Conservation (phyloP, 768 basidiomycete species). For the Hydnum rufescens region DNA sequence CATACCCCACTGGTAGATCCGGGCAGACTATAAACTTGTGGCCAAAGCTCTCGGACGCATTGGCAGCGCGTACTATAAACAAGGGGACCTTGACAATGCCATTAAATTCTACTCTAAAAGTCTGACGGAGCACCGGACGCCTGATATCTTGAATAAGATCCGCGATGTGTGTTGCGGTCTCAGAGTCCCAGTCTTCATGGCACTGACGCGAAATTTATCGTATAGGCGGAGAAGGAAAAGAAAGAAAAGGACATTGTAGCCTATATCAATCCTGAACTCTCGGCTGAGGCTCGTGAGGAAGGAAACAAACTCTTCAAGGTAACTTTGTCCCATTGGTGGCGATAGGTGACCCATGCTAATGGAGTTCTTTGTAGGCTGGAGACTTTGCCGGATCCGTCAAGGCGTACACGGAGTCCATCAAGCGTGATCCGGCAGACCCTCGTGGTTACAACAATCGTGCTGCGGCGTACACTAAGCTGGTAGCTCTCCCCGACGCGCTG, state of each 20-base stretch:
- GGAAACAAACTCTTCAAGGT: slow-evolving; percentile 83
- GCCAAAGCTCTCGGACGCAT: slow-evolving; percentile 88
- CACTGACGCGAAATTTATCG: not conserved
- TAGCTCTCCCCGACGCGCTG: slow-evolving; percentile 82
- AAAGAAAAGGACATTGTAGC: slow-evolving; percentile 58
- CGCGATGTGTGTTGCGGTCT: slow-evolving; percentile 25
- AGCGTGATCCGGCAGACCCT: slow-evolving; percentile 78
- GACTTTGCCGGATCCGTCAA: slow-evolving; percentile 86
- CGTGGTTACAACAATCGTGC: slow-evolving; percentile 95
- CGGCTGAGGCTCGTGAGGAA: slow-evolving; percentile 70
- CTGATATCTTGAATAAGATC: slow-evolving; percentile 78
- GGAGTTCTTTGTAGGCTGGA: slow-evolving; percentile 24
- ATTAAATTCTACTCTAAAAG: slow-evolving; percentile 90
- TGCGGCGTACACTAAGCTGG: slow-evolving; percentile 91
- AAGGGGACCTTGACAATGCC: slow-evolving; percentile 52
- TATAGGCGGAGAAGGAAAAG: slow-evolving; percentile 49
- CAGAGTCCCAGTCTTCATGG: not conserved
- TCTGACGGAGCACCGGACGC: slow-evolving; percentile 88
- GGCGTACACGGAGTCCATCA: slow-evolving; percentile 88
- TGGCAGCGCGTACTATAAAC: slow-evolving; percentile 68
- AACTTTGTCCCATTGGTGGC: not conserved
- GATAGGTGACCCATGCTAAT: not conserved
- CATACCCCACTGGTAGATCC: slow-evolving; percentile 27
- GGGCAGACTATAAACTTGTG: slow-evolving; percentile 86
- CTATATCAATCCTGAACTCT: slow-evolving; percentile 74